Conservation (phyloP, 2,329 filamentous ascomycete genomes). For the Aspergillus sp. region DNA sequence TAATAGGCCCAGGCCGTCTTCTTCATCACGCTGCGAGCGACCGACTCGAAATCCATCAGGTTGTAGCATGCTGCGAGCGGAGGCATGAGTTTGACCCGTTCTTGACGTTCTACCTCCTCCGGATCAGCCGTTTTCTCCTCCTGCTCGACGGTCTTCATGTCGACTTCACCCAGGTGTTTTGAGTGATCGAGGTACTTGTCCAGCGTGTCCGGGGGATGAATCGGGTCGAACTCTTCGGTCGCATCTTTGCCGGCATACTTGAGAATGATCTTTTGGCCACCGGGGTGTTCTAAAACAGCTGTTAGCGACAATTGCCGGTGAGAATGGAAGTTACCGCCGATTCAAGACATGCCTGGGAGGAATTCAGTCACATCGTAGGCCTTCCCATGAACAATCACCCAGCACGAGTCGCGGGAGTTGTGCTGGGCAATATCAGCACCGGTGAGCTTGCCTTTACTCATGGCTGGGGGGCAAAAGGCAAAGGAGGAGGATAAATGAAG, state of each 20-base stretch:
- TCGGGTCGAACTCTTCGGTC: constrained; percentile 86
- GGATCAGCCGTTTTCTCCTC: constrained; percentile 67
- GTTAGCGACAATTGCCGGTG: not conserved
- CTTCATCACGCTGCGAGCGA: constrained; percentile 89
- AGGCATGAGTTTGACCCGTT: constrained; percentile 74
- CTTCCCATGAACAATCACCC: constrained; percentile 86
- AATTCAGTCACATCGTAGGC: constrained; percentile 91
- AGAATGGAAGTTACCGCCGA: not conserved
- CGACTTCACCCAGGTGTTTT: constrained; percentile 86
- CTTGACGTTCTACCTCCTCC: constrained; percentile 70
- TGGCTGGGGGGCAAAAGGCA: constrained; percentile 10
- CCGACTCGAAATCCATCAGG: constrained; percentile 91
- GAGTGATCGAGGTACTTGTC: constrained; percentile 76
- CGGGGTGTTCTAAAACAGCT: constrained; percentile 68
- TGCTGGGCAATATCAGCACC: constrained; percentile 68
- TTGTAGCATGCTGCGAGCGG: constrained; percentile 87
- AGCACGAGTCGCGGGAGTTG: constrained; percentile 79
- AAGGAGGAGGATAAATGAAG: constrained; percentile 3
- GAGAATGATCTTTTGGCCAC: constrained; percentile 87
- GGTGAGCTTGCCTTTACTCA: constrained; percentile 42
- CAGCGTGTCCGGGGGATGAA: constrained; percentile 84
- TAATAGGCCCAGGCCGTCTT: constrained; percentile 98
- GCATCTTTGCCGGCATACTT: constrained; percentile 97
- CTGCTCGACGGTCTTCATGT: constrained; percentile 75
- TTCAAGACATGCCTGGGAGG: constrained; percentile 59